Evolutionary conservation across 2,329 filamentous ascomycete genomes (phyloP).

Genomic region (Fusarium buxicola): DNA sequence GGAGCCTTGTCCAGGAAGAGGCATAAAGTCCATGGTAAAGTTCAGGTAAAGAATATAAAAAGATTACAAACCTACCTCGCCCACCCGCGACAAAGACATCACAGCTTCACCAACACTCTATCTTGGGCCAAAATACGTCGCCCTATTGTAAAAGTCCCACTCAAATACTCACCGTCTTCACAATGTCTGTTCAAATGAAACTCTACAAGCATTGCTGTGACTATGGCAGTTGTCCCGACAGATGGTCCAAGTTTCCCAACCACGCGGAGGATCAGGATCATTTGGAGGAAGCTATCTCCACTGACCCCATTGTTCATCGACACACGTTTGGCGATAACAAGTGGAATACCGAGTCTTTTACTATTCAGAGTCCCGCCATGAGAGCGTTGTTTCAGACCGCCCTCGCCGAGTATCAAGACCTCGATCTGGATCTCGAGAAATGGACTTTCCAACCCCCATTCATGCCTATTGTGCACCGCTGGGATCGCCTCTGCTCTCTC

Average conservation of each 20-base stretch:
- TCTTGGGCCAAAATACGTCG: no score
- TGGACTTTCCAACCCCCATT: constrained; percentile 27
- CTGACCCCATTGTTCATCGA: constrained; percentile 16
- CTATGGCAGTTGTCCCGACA: background rate
- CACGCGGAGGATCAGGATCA: background rate
- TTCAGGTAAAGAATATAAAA: no score
- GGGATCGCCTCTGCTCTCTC: constrained; percentile 7
- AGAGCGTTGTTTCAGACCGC: background rate
- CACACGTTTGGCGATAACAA: background rate
- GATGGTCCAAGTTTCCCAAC: constrained; percentile 18
- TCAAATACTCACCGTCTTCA: no score
- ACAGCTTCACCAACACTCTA: no score
- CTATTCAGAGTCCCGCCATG: constrained; percentile 21
- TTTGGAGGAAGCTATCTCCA: background rate
- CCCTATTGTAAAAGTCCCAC: no score
- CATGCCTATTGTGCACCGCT: constrained; percentile 25
- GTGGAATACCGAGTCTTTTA: constrained; percentile 18
- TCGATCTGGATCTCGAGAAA: constrained; percentile 11
- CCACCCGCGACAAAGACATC: no score
- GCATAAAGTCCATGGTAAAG: no score
- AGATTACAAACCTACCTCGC: no score
- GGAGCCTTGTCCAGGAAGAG: no score
- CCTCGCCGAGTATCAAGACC: constrained; percentile 17
- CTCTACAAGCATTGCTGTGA: constrained; percentile 11
- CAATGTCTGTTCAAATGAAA: constrained; percentile 5